Percentiles rank a stretch among this genome's conserved stretches.
phyloP scores from a whole-genome alignment of 257 asterid genomes.

The Solanum medicagineum region DNA sequence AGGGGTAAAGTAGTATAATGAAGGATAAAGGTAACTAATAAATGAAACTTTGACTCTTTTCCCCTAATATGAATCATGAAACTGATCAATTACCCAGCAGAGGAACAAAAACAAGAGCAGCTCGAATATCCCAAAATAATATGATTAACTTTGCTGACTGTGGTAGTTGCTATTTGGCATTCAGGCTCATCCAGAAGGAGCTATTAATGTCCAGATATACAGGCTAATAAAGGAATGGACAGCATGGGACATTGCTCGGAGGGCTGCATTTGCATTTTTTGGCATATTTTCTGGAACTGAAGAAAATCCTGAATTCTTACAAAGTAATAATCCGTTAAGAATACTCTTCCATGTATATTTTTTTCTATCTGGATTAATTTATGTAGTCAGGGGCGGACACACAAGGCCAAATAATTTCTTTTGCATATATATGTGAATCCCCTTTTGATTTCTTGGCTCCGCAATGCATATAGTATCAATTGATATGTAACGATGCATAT shows the following conservation, averaged over 20 bases:
- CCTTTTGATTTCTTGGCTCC: background rate
- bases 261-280: conserved; percentile 91
- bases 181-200: conserved; percentile 88
- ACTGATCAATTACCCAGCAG: background rate
- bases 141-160: background rate
- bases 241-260: conserved; percentile 94
- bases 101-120: background rate
- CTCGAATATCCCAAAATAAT: background rate
- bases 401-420: background rate
- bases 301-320: conserved; percentile 83
- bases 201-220: conserved; percentile 84
- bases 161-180: background rate
- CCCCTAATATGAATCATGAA: background rate
- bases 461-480: background rate
- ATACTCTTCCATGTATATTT: background rate
- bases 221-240: conserved; percentile 99
- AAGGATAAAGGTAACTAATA: background rate
- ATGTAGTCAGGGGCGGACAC: background rate
- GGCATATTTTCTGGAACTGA: conserved; percentile 91
- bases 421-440: background rate
- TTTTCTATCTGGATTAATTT: background rate
- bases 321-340: conserved; percentile 19
- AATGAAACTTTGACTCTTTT: background rate
- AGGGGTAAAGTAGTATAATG: too few relatives aligned
- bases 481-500: background rate